phyloP scores from a whole-genome alignment of 2,329 filamentous ascomycete genomes.

The Stachybotrys chlorohalonatus region DNA sequence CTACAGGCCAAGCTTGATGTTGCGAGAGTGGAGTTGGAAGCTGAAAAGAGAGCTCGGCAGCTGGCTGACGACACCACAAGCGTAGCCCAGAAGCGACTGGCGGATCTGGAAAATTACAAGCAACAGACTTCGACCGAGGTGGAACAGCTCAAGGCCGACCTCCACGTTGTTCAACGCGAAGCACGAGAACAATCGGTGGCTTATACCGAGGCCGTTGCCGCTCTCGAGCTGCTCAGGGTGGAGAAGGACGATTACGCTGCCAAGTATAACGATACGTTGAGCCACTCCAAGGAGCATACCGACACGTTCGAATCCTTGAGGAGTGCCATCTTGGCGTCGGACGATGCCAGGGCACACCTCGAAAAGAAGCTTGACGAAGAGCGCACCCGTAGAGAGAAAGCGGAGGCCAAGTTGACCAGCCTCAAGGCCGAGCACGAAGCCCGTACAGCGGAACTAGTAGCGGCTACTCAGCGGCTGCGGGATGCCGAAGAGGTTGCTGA shows the following conservation, averaged over 20 bases:
- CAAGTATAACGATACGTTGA: constrained; percentile 58
- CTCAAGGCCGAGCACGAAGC: constrained; percentile 79
- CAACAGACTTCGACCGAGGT: constrained; percentile 78
- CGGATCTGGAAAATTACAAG: constrained; percentile 74
- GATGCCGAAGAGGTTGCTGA: constrained; percentile 86
- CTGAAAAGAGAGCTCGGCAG: constrained; percentile 72
- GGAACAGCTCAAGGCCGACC: constrained; percentile 74
- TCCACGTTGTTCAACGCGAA: constrained; percentile 70
- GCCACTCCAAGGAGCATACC: constrained; percentile 60
- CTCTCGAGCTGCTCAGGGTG: constrained; percentile 67
- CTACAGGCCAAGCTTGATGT: constrained; percentile 69
- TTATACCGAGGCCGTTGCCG: constrained; percentile 65
- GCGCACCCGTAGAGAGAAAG: constrained; percentile 60
- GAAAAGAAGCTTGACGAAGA: constrained; percentile 82
- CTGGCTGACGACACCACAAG: constrained; percentile 82
- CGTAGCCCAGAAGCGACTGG: constrained; percentile 72
- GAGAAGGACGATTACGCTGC: constrained; percentile 72
- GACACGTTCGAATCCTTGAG: constrained; percentile 66
- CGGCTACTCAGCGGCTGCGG: constrained; percentile 61
- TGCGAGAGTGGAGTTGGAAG: constrained; percentile 60
- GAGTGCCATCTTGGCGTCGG: constrained; percentile 69
- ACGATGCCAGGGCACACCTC: constrained; percentile 65
- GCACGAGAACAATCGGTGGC: constrained; percentile 74
- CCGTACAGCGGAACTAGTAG: constrained; percentile 67
- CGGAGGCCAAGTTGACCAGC: constrained; percentile 67